phyloP scores from a whole-genome alignment of 2,329 filamentous ascomycete species.

The Ophiocordyceps polyrhachis-furcata region DNA sequence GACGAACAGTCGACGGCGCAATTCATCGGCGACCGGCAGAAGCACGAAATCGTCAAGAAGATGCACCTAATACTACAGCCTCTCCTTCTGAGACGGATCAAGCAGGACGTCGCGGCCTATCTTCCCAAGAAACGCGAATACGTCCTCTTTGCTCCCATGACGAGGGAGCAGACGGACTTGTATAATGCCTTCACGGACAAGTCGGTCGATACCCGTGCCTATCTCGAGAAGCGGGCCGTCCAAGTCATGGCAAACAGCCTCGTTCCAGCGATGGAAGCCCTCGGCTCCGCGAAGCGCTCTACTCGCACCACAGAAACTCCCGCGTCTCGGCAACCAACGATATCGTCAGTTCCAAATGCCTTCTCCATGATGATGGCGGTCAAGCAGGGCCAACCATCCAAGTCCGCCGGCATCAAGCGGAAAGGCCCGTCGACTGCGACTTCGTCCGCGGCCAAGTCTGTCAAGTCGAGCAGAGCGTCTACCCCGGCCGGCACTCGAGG shows the following conservation, averaged over 20 bases:
- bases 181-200: constrained; percentile 50
- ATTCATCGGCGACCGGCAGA: constrained; percentile 57
- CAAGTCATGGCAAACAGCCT: constrained; percentile 34
- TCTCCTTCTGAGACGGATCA: constrained; percentile 70
- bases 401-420: constrained; percentile 11
- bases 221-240: constrained; percentile 62
- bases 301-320: not conserved
- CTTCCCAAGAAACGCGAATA: constrained; percentile 97
- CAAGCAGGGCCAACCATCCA: constrained; percentile 5
- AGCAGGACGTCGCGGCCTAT: constrained; percentile 78
- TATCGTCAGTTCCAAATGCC: constrained; percentile 21
- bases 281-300: constrained; percentile 1
- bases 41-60: constrained; percentile 38
- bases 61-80: constrained; percentile 89
- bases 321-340: constrained; percentile 5
- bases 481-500: constrained; percentile 44
- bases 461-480: constrained; percentile 54
- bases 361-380: constrained; percentile 34
- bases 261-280: constrained; percentile 4
- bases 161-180: constrained; percentile 73
- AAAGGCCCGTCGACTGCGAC: constrained; percentile 12
- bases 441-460: constrained; percentile 40
- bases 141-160: constrained; percentile 83
- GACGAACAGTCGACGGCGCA: constrained; percentile 65
- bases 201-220: constrained; percentile 45